These are phyloP conservation scores for Floccularia luteovirens DNA, from an alignment of 768 basidiomycete genomes.

Conservation along the genomic window DNA sequence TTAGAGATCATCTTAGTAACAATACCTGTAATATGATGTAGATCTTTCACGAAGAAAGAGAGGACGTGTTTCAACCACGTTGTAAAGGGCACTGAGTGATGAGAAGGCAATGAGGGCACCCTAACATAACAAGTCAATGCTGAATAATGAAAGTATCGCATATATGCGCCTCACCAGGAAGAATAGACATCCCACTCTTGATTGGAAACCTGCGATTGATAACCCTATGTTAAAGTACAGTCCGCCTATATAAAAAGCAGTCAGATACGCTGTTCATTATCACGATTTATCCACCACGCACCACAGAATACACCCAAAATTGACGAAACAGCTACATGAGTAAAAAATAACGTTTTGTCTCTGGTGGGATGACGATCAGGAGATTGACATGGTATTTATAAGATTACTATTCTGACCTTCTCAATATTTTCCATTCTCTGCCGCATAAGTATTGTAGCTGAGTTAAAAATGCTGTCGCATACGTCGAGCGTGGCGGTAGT, in stretches of 20 bases:
- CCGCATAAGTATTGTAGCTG: conserved; percentile 78
- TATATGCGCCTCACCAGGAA: conserved; percentile 56
- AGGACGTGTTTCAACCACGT: conserved; percentile 74
- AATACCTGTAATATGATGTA: conserved; percentile 74
- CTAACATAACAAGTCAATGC: conserved; percentile 24
- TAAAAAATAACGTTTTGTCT: conserved; percentile 76
- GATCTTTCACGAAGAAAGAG: conserved; percentile 90
- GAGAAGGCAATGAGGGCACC: conserved; percentile 91
- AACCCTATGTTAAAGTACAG: conserved; percentile 75
- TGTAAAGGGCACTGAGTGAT: conserved; percentile 83
- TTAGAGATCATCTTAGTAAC: not conserved
- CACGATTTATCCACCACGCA: conserved; percentile 19
- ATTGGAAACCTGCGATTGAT: conserved; percentile 90
- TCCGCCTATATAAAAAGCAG: conserved; percentile 45
- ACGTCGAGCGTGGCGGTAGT: conserved; percentile 18
- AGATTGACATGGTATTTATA: not conserved
- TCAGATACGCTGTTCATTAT: not conserved
- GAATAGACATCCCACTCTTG: conserved; percentile 89
- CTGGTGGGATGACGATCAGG: conserved; percentile 23
- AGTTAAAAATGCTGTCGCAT: conserved; percentile 79
- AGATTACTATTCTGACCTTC: conserved; percentile 36
- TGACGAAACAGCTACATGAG: conserved; percentile 65
- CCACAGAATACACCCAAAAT: conserved; percentile 85
- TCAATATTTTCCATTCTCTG: conserved; percentile 79
- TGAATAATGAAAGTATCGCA: not conserved